phyloP scores from a whole-genome alignment of 1,284 basidiomycete genomes.

The Golubevia sp. region DNA sequence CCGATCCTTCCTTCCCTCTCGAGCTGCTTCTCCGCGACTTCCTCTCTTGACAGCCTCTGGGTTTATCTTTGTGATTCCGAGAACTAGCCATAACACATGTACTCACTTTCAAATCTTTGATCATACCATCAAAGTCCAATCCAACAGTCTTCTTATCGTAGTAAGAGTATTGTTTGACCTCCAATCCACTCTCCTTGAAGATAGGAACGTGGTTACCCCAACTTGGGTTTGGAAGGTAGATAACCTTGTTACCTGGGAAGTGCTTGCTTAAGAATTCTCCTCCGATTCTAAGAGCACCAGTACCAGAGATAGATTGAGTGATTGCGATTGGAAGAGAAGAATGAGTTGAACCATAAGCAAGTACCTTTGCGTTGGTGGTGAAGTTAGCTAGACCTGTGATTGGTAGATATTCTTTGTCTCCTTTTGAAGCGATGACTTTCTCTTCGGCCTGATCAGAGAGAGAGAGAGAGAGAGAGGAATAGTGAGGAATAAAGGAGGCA shows the following conservation, averaged over 20 bases:
- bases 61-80: too few relatives aligned
- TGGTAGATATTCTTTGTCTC: conserved; percentile 97
- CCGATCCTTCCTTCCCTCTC: too few relatives aligned
- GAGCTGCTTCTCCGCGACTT: too few relatives aligned
- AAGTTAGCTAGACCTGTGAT: conserved; percentile 90
- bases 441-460: conserved; percentile 74
- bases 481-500: not conserved
- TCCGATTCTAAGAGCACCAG: conserved; percentile 94
- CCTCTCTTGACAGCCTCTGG: too few relatives aligned
- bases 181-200: conserved; percentile 82
- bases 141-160: conserved; percentile 62
- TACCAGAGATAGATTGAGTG: conserved; percentile 96
- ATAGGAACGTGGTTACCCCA: conserved; percentile 93
- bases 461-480: conserved; percentile 2
- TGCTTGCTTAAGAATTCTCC: conserved; percentile 85
- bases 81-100: too few relatives aligned
- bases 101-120: conserved; percentile 44
- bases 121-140: conserved; percentile 60
- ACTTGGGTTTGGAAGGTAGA: conserved; percentile 91
- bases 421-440: conserved; percentile 70
- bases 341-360: conserved; percentile 77
- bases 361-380: conserved; percentile 83
- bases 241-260: conserved; percentile 83
- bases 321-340: conserved; percentile 68
- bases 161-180: conserved; percentile 83